Base-by-base conservation (phyloP, 495 filamentous ascomycete genomes). In the Achaetomiella virescens region DNA sequence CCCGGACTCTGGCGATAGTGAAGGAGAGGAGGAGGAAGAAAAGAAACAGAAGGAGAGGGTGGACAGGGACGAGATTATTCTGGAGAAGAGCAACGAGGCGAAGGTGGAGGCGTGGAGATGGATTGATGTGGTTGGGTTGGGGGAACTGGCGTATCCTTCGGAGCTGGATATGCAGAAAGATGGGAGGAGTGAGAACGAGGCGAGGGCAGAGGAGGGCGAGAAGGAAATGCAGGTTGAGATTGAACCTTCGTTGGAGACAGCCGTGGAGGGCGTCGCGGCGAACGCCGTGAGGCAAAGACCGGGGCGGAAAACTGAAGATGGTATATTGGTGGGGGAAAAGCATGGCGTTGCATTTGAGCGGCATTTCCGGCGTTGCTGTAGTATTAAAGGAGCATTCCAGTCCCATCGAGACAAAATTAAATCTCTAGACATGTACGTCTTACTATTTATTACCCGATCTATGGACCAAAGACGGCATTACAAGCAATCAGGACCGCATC, bases 121-220 rank as follows among this genome's bases (percentile, higher is more conserved):
- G 68, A 70, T 78, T 41, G 67, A 77, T 33, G 66, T 74, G 20
- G 64, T 77, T 6, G 75, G 74, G 5, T 57, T 78, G 68, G 72
- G 74, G 31, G 60, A 55, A 10, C 45, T 62, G 12, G 48, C 57
- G 3, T 58, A 36, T 17, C 59, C 58, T 10, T 54, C 44, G 21
- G 66, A 68, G 48, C 38, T 60, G n/a, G 62, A 66, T 18, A 31
- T 66, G 20, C 6, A 14, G 21, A 18, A 17, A 31, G 10, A 21
- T 1, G 49, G 29, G 29, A 44, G 21, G 11, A 45, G 47, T 29
- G 44, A 36, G 24, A 42, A 61, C 12, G 54, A 64, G 11, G 61
- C n/a, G 17, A 31, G 55, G n/a, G 62, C 63, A 0, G 67, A 64
- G 29, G 54, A 63, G 20, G 67, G 62, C 27, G 73, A 77, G 63